Evolutionary conservation across 805 yeast species (phyloP).

Genomic region (Kodamaea laetipori): DNA sequence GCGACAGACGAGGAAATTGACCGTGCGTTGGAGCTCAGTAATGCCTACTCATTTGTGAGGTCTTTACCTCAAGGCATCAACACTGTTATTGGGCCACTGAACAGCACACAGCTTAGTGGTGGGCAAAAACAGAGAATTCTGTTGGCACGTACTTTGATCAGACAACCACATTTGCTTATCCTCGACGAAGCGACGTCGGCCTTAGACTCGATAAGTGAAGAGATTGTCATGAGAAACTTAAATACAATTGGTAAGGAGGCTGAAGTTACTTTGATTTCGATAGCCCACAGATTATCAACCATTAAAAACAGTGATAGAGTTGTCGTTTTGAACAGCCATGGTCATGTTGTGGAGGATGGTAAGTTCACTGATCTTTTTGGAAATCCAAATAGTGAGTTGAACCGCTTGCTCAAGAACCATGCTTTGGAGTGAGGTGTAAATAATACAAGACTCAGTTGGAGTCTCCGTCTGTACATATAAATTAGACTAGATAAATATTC

Average conservation of each 20-base stretch:
- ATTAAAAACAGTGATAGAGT: constrained; percentile 80
- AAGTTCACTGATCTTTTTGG: constrained; percentile 28
- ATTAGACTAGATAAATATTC: not conserved
- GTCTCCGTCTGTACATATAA: constrained; percentile 1
- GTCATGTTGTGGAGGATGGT: constrained; percentile 68
- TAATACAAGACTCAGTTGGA: too few species aligned
- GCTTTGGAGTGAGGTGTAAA: constrained; percentile 4
- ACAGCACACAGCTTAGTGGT: constrained; percentile 78
- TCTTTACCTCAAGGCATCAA: constrained; percentile 82
- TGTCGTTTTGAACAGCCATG: constrained; percentile 60
- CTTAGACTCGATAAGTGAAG: constrained; percentile 84
- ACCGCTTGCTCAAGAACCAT: constrained; percentile 35
- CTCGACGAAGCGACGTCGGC: constrained; percentile 96
- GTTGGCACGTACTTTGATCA: constrained; percentile 80
- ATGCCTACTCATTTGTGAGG: constrained; percentile 66
- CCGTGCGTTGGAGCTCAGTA: constrained; percentile 67
- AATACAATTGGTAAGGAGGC: constrained; percentile 54
- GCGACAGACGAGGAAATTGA: constrained; percentile 61
- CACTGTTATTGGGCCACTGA: constrained; percentile 77
- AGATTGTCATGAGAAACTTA: constrained; percentile 76
- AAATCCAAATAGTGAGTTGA: constrained; percentile 35
- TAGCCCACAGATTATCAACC: constrained; percentile 90
- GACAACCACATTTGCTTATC: constrained; percentile 77
- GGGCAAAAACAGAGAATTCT: constrained; percentile 96
- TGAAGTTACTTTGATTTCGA: constrained; percentile 72